Conservation (phyloP, 2,329 filamentous ascomycete species). For the Trichophyton rubrum region DNA sequence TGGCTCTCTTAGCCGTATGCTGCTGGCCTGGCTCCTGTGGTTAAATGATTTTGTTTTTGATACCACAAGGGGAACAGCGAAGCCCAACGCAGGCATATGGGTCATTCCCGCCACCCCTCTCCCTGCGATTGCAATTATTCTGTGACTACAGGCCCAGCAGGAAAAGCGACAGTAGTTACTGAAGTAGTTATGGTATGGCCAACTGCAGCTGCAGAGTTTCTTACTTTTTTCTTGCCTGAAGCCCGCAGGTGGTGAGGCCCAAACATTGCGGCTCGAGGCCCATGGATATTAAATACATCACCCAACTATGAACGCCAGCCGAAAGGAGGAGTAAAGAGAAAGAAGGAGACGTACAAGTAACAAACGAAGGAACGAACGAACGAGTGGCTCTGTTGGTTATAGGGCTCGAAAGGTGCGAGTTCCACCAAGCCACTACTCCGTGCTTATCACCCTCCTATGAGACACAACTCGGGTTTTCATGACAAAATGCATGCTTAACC, state of each 20-base stretch:
- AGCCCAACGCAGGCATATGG: not conserved
- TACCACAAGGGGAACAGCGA: not conserved
- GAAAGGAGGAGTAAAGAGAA: not conserved
- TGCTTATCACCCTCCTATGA: too few relatives aligned
- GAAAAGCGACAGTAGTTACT: not conserved
- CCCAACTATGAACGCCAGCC: not conserved
- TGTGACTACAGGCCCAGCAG: not conserved
- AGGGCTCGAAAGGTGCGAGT: not conserved
- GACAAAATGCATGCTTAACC: not conserved
- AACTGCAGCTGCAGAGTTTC: not conserved
- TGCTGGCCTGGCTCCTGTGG: not conserved
- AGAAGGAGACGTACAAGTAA: not conserved
- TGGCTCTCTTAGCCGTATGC: too few relatives aligned
- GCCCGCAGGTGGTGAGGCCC: not conserved
- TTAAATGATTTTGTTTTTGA: not conserved
- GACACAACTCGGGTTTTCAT: too few relatives aligned
- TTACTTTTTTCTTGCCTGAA: not conserved
- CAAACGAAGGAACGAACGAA: not conserved
- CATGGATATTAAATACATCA: not conserved
- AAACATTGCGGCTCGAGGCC: not conserved
- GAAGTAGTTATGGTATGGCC: too few relatives aligned
- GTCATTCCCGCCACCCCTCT: not conserved
- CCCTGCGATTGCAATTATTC: not conserved
- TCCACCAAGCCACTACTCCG: too few relatives aligned
- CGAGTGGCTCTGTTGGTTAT: too few relatives aligned